phyloP scores from a whole-genome alignment of 805 yeast species.

The Kuraishia cidri region DNA sequence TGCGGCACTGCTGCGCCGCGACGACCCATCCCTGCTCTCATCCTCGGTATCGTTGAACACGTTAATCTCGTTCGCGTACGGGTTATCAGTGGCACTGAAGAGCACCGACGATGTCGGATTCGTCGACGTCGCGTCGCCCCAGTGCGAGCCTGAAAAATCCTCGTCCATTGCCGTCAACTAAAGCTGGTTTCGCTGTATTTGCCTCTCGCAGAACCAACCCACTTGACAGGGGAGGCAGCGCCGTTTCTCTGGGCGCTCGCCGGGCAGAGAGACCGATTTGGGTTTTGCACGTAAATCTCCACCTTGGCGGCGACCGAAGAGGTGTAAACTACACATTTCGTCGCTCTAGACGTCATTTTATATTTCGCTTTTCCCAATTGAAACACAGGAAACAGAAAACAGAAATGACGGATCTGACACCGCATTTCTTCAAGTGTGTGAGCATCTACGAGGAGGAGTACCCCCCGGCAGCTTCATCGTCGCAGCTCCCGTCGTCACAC shows the following conservation, averaged over 20 bases:
- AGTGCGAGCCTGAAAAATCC: slow-evolving; percentile 43
- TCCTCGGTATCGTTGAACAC: slow-evolving; percentile 15
- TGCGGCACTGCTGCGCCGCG: slow-evolving; percentile 2
- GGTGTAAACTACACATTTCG: too few species aligned
- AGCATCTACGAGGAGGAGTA: slow-evolving; percentile 28
- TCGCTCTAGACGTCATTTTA: too few species aligned
- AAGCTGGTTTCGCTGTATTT: too few species aligned
- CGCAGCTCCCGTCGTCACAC: slow-evolving; percentile 1
- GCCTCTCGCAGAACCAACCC: too few species aligned
- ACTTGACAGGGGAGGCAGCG: too few species aligned
- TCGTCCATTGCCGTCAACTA: slow-evolving; percentile 20
- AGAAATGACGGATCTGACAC: slow-evolving; percentile 38
- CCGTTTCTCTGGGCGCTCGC: too few species aligned
- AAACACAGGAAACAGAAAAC: too few species aligned
- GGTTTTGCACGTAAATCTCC: too few species aligned
- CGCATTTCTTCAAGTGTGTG: slow-evolving; percentile 37
- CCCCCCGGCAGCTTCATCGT: slow-evolving; percentile 5
- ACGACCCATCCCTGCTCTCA: too few species aligned
- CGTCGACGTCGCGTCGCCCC: slow-evolving; percentile 50
- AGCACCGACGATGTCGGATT: slow-evolving; percentile 17
- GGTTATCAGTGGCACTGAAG: slow-evolving; percentile 10
- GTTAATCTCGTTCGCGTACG: slow-evolving; percentile 10
- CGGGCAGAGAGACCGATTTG: too few species aligned
- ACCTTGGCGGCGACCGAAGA: too few species aligned
- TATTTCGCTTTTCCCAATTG: too few species aligned